Conservation (phyloP, 345 rosid species). For the Schrenkiella parvula region DNA sequence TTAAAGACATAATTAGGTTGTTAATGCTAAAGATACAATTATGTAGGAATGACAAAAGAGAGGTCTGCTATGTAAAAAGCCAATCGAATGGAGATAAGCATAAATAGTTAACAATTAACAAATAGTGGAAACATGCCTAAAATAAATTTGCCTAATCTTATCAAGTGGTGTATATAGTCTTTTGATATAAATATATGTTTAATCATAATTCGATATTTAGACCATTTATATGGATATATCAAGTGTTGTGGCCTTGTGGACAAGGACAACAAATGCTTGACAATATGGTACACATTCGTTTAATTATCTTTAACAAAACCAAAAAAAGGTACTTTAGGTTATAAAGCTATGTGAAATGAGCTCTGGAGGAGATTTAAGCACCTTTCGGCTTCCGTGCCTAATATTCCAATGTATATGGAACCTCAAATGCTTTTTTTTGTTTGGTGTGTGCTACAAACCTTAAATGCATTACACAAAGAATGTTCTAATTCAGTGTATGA, state of each 20-base stretch:
- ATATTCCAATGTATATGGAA: constrained; percentile 16
- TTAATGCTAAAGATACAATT: not conserved
- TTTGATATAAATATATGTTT: not conserved
- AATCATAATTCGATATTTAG: not conserved
- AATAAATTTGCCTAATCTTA: constrained; percentile 18
- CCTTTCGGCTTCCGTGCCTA: constrained; percentile 32
- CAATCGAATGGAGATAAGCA: not conserved
- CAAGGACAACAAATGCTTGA: constrained; percentile 24
- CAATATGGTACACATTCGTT: constrained; percentile 19
- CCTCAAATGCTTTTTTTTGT: too few species aligned
- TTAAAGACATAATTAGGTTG: not conserved
- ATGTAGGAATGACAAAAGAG: not conserved
- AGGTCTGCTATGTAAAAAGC: not conserved
- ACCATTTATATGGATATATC: not conserved
- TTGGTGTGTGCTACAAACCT: too few species aligned
- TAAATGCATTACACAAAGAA: constrained; percentile 10
- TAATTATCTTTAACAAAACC: not conserved
- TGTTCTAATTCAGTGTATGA: constrained; percentile 3
- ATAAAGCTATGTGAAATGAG: constrained; percentile 25
- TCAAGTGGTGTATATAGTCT: constrained; percentile 8
- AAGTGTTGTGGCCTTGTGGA: constrained; percentile 16
- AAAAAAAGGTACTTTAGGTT: constrained; percentile 12
- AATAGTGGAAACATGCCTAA: constrained; percentile 23
- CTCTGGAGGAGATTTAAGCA: constrained; percentile 14
- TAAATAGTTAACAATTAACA: not conserved